phyloP scores from a whole-genome alignment of 169 alveolate species.

The Cryptosporidium bovis region DNA sequence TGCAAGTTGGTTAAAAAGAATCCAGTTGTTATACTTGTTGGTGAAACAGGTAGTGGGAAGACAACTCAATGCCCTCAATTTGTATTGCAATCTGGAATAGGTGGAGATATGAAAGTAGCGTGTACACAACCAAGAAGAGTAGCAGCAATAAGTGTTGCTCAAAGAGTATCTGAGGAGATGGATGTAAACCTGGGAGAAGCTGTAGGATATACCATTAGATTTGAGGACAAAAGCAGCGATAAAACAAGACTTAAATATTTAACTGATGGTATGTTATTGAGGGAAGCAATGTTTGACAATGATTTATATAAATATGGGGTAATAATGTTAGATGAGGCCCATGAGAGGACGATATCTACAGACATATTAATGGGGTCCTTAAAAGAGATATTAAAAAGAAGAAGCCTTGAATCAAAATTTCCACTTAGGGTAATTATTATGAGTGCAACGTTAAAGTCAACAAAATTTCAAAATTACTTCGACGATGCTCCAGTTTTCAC shows the following conservation, averaged over 20 bases:
- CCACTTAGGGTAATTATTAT: conserved; percentile 93
- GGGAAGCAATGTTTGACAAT: conserved; percentile 97
- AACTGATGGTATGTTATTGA: conserved; percentile 98
- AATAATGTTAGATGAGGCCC: conserved; percentile 98
- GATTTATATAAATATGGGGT: conserved; percentile 89
- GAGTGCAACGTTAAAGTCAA: conserved; percentile 98
- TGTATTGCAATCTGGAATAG: conserved; percentile 87
- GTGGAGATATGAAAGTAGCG: conserved; percentile 90
- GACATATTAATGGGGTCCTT: conserved; percentile 96
- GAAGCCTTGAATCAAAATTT: conserved; percentile 82
- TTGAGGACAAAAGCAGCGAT: conserved; percentile 93
- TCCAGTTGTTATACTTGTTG: conserved; percentile 85
- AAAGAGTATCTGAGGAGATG: conserved; percentile 98
- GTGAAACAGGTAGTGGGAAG: conserved; percentile 99
- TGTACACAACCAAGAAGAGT: conserved; percentile 99
- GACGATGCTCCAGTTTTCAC: conserved; percentile 94
- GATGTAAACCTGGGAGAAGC: conserved; percentile 87
- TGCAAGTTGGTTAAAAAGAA: conserved; percentile 85
- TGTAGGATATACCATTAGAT: conserved; percentile 98
- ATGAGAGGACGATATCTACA: conserved; percentile 97
- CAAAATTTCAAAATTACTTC: conserved; percentile 93
- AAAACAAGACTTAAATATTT: conserved; percentile 93
- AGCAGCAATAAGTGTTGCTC: conserved; percentile 99
- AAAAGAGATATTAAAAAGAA: conserved; percentile 89
- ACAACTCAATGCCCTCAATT: conserved; percentile 98